Evolutionary conservation across 1,284 basidiomycete genomes (phyloP), one percentile per base, ranked within the genome.

Genomic region (Polyporus tsugae): DNA sequence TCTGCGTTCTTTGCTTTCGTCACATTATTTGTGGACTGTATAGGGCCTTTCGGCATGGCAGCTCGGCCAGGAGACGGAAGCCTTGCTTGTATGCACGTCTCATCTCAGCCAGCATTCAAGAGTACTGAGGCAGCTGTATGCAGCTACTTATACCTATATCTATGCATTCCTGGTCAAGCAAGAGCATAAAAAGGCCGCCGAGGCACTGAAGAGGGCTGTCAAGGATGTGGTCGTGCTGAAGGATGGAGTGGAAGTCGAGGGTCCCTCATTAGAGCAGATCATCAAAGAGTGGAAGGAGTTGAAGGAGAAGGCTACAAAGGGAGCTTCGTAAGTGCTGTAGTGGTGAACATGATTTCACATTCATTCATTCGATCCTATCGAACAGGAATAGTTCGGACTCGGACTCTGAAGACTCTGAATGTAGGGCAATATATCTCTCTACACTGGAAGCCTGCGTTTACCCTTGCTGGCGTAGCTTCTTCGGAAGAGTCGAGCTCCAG

Each of bases 61-160:
- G 65, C 41, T 25, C 42, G 64, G 19, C 67, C 65, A n/a, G 64
- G n/a, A 39, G 72, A 77, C 57, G 71, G 70, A 17, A 72, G 70
- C 55, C 41, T 79, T 0, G 75, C 76, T 29, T 60, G 79, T 79
- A 60, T 64, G 78, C 74, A 25, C 5, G 4, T 9, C 22, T 1
- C 49, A n/a, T 42, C n/a, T 41, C n/a, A 39, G 38, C 25, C 5
- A 11, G n/a, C 38, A 22, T 60, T 41, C n/a, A 33, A 17, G n/a
- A 17, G 38, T 29, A 44, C 36, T 62, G 17, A 61, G 25, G 22
- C 6, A 59, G 41, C 46, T 35, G 22, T 38, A 39, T 33, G 1
- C 66, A 93, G 93, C 84, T 39, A 91, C 90, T 13, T 94, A 93
- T 82, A 84, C 87, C 72, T 80, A 93, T 66, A 87, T 94, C 66